Conservation (phyloP, 1,284 basidiomycete genomes). For the Termitomyces sp. region DNA sequence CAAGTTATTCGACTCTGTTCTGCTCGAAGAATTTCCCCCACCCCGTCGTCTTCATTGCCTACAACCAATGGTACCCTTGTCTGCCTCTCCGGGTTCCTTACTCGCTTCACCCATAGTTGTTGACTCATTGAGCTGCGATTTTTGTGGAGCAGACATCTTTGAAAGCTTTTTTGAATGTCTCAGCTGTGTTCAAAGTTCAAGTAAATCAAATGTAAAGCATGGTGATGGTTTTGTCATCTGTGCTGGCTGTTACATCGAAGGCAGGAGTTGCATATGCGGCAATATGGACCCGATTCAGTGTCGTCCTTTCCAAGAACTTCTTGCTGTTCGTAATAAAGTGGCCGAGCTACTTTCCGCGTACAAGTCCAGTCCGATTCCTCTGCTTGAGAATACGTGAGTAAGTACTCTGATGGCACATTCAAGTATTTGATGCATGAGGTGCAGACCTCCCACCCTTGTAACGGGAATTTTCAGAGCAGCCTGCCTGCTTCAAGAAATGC, state of each 20-base stretch:
- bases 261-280: conserved; percentile 58
- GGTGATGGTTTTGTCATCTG: conserved; percentile 55
- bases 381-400: not conserved
- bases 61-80: not conserved
- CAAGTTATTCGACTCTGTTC: conserved; percentile 51
- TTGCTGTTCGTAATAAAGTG: conserved; percentile 27
- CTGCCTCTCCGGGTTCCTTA: not conserved
- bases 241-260: conserved; percentile 69
- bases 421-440: not conserved
- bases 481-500: conserved; percentile 25
- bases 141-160: conserved; percentile 73
- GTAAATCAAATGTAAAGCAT: not conserved
- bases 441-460: conserved; percentile 2
- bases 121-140: conserved; percentile 54
- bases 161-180: conserved; percentile 71
- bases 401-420: not conserved
- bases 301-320: conserved; percentile 34
- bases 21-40: conserved; percentile 50
- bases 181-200: conserved; percentile 29
- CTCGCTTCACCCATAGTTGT: conserved; percentile 14
- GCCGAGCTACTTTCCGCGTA: conserved; percentile 20
- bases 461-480: conserved; percentile 34
- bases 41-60: conserved; percentile 27
- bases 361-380: not conserved
- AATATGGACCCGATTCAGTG: conserved; percentile 56